Evolutionary conservation across 441 rosid species (phyloP).

Genomic region (Breynia disticha): DNA sequence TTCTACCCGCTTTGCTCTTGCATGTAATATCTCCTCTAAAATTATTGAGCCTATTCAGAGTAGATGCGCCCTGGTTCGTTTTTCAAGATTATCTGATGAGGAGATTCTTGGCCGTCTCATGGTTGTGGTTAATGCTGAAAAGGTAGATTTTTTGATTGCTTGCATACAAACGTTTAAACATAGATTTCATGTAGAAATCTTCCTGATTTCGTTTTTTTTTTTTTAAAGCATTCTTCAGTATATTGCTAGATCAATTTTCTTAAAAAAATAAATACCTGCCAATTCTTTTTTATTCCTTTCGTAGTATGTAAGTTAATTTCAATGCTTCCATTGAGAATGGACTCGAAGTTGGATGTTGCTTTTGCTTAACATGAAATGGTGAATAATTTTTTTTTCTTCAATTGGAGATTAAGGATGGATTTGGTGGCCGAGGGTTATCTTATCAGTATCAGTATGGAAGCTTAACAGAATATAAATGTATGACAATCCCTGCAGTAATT

Average conservation of each 20-base stretch:
- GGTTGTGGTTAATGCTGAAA: slow-evolving; percentile 76
- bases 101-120: slow-evolving; percentile 87
- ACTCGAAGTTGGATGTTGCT: too few relatives aligned
- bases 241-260: background rate
- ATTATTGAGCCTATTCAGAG: slow-evolving; percentile 97
- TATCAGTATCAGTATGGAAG: too few relatives aligned
- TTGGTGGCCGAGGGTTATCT: too few relatives aligned
- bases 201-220: slow-evolving; percentile 1
- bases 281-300: too few relatives aligned
- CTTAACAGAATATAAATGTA: too few relatives aligned
- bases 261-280: too few relatives aligned
- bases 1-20: slow-evolving; percentile 92
- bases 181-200: background rate
- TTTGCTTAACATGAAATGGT: too few relatives aligned
- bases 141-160: slow-evolving; percentile 33
- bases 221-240: background rate
- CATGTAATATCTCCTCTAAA: slow-evolving; percentile 78
- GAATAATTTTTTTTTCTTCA: too few relatives aligned
- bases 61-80: slow-evolving; percentile 89
- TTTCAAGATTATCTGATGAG: slow-evolving; percentile 84
- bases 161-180: background rate
- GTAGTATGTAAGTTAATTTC: too few relatives aligned
- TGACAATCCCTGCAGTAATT: too few relatives aligned
- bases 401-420: too few relatives aligned
- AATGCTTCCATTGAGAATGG: too few relatives aligned